Evolutionary conservation across 371 early-diverging fungal genomes (phyloP).

Genomic region (Rhizopus stolonifer): DNA sequence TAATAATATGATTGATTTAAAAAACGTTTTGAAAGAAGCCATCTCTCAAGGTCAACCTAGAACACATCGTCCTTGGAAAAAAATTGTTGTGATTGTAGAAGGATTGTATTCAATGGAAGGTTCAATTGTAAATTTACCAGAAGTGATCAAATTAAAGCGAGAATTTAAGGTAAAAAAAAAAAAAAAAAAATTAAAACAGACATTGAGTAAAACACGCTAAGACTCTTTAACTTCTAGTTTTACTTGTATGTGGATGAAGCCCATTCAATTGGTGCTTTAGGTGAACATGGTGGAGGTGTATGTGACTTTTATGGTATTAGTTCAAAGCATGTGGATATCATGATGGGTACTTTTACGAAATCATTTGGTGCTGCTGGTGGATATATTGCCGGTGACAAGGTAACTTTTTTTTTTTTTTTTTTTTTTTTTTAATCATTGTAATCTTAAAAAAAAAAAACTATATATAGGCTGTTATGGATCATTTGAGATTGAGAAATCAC

Average conservation of each 20-base stretch:
- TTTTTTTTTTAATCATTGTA: too few species aligned
- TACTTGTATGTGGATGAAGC: conserved; percentile 99
- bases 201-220: too few species aligned
- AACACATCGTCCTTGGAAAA: conserved; percentile 99
- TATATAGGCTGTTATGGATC: conserved; percentile 78
- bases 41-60: conserved; percentile 99
- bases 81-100: conserved; percentile 98
- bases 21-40: conserved; percentile 82
- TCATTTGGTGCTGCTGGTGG: conserved; percentile 99
- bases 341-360: conserved; percentile 99
- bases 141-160: conserved; percentile 89
- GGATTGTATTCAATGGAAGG: conserved; percentile 99
- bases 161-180: conserved; percentile 80
- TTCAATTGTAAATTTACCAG: conserved; percentile 87
- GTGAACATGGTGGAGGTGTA: conserved; percentile 93
- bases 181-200: not conserved
- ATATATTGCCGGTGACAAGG: conserved; percentile 84
- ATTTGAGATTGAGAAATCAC: conserved; percentile 81
- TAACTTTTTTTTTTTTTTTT: too few species aligned
- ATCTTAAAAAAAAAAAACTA: too few species aligned
- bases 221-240: conserved; percentile 50
- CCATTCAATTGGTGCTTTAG: conserved; percentile 98
- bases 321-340: conserved; percentile 91
- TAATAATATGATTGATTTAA: conserved; percentile 85
- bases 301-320: conserved; percentile 95